Evolutionary conservation across 371 early-diverging fungal genomes (phyloP), one percentile per base, ranked within the genome.

Genomic region (Enterocytospora artemiae): DNA sequence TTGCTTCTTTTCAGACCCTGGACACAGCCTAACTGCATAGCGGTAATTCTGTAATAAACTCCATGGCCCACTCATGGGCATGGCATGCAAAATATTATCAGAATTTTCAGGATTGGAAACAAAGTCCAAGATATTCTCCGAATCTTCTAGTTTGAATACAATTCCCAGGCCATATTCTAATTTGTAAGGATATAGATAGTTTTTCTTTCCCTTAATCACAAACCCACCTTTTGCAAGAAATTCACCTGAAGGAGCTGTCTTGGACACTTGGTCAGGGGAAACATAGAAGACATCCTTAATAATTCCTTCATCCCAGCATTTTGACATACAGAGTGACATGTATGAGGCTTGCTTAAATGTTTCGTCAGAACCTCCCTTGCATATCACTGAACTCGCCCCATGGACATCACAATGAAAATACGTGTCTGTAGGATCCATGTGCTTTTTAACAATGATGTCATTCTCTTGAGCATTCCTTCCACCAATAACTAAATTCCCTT

Each of bases 211-310:
- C 48, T 88, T 84, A 67, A 97, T 89, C 87, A 90, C 89, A 76
- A 97, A 96, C 67, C 86, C 85, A 33, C 96, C 96, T 0, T 92
- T 89, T 0, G 87, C 82, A 50, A 95, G 76, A 71, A 86, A 91
- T 74, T 96, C 96, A 27, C 97, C 97, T 1, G 91, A 86, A 0
- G 93, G 91, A 12, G 95, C 90, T 1, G 89, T 85, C 76, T 93
- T 93, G 48, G 88, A 87, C 3, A 80, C 92, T 73, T 95, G 94
- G 60, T 86, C 80, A 0, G 86, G 83, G 51, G 85, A 77, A 0
- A 96, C 96, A 90, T 93, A 97, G 80, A 87, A 98, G 0, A 96
- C 93, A 27, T 84, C 84, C 0, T 89, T 88, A 9, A 96, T 85
- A 54, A 94, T 87, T 70, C 91, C 92, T 39, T 88, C 83, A 53